phyloP scores from a whole-genome alignment of 768 basidiomycete genomes.

The Gautieria morchelliformis region DNA sequence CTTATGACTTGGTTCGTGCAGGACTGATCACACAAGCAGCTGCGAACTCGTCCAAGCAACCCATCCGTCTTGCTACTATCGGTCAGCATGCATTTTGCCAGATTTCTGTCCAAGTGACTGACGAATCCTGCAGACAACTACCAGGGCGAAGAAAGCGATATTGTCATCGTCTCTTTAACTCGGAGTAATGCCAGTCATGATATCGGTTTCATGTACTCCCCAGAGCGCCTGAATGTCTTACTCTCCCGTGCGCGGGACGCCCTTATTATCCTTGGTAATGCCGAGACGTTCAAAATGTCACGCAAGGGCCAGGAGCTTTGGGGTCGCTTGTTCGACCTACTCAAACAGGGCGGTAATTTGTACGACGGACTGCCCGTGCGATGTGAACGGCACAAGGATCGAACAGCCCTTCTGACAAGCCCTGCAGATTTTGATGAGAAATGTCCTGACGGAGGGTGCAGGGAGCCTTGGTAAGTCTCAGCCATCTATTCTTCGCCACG shows the following conservation, averaged over 20 bases:
- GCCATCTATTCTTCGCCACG: neutral
- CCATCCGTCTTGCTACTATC: too few relatives aligned
- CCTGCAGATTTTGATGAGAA: conserved; percentile 40
- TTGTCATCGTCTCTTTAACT: conserved; percentile 53
- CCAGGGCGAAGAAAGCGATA: conserved; percentile 66
- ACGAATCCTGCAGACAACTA: conserved; percentile 52
- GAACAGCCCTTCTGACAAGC: conserved; percentile 26
- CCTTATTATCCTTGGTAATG: conserved; percentile 58
- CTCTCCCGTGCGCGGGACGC: conserved; percentile 60
- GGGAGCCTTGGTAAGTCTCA: conserved; percentile 43
- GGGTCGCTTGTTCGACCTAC: conserved; percentile 36
- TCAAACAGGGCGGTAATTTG: conserved; percentile 34
- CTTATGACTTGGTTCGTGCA: conserved; percentile 45
- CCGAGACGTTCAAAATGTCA: conserved; percentile 45
- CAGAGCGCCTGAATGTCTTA: conserved; percentile 62
- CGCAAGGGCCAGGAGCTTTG: conserved; percentile 44
- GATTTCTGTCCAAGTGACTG: too few relatives aligned
- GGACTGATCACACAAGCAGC: conserved; percentile 37
- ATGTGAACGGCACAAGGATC: conserved; percentile 47
- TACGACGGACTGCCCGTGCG: conserved; percentile 50
- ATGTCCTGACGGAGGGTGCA: conserved; percentile 57
- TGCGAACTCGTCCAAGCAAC: too few relatives aligned
- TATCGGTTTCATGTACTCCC: conserved; percentile 66
- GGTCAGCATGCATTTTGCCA: too few relatives aligned
- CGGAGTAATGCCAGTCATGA: conserved; percentile 45